Evolutionary conservation across 345 rosid species (phyloP).

Genomic region (Aquilaria malaccensis): DNA sequence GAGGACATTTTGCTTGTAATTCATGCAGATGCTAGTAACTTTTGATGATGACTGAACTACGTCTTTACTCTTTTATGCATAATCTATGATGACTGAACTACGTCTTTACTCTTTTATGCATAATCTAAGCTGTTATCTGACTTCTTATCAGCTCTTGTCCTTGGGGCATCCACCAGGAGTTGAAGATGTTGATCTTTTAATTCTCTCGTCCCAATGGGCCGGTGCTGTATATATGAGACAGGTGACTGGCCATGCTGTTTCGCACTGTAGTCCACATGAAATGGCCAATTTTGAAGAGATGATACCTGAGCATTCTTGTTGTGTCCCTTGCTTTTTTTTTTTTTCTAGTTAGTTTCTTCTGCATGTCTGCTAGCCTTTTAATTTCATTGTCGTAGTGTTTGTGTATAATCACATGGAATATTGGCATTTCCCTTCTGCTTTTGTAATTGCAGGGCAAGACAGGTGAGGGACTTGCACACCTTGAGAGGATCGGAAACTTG

Average conservation of each 20-base stretch:
- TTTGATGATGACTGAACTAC: constrained; percentile 1
- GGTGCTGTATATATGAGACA: constrained; percentile 59
- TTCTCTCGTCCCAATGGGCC: constrained; percentile 78
- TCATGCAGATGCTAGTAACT: constrained; percentile 1
- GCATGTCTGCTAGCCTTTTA: too few relatives aligned
- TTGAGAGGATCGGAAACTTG: constrained; percentile 59
- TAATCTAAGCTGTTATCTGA: constrained; percentile 2
- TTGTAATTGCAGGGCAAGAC: constrained; percentile 45
- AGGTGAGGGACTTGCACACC: constrained; percentile 61
- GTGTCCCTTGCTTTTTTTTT: too few relatives aligned
- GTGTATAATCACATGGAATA: background rate
- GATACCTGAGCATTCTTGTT: too few relatives aligned
- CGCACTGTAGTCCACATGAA: too few relatives aligned
- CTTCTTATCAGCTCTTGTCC: constrained; percentile 41
- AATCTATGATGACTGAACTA: background rate
- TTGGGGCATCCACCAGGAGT: constrained; percentile 35
- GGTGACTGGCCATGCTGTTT: constrained; percentile 26
- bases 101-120: background rate
- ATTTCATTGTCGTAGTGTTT: too few relatives aligned
- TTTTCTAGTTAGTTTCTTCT: too few relatives aligned
- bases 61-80: background rate
- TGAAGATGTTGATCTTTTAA: constrained; percentile 54
- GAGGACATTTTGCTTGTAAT: too few relatives aligned
- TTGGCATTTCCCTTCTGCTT: constrained; percentile 1
- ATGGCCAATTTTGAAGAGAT: too few relatives aligned